Conservation (phyloP, 2,329 filamentous ascomycete species). For the Lasiodiplodia sp. region DNA sequence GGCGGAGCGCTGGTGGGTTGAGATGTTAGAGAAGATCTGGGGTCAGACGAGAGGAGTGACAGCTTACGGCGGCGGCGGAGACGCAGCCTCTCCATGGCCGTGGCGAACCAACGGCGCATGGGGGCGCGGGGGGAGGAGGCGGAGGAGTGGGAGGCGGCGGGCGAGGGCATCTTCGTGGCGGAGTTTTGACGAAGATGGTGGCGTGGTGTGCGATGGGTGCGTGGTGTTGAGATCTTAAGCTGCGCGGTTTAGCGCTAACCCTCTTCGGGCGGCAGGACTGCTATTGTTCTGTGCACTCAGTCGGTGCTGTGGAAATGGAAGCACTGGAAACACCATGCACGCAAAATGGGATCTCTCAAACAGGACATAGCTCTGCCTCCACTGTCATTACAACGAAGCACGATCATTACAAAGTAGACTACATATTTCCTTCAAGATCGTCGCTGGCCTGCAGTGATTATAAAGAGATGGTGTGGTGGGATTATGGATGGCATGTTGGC, state of each 20-base stretch:
- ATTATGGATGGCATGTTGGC: no score
- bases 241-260: not conserved
- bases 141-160: not conserved
- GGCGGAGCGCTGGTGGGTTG: not conserved
- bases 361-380: not conserved
- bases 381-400: not conserved
- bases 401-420: no score
- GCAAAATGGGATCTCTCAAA: not conserved
- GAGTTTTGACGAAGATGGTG: not conserved
- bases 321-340: not conserved
- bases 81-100: conserved; percentile 8
- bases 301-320: no score
- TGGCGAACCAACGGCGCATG: conserved; percentile 21
- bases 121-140: not conserved
- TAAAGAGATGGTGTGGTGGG: no score
- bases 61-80: conserved; percentile 4
- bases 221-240: not conserved
- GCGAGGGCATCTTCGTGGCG: conserved; percentile 3
- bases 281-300: not conserved
- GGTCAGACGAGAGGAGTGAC: not conserved
- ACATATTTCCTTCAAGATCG: no score
- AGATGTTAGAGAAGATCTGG: not conserved
- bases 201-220: not conserved
- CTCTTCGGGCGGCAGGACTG: not conserved
- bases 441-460: no score